Base-by-base conservation (phyloP, 441 rosid genomes). In the Brassica balearica region DNA sequence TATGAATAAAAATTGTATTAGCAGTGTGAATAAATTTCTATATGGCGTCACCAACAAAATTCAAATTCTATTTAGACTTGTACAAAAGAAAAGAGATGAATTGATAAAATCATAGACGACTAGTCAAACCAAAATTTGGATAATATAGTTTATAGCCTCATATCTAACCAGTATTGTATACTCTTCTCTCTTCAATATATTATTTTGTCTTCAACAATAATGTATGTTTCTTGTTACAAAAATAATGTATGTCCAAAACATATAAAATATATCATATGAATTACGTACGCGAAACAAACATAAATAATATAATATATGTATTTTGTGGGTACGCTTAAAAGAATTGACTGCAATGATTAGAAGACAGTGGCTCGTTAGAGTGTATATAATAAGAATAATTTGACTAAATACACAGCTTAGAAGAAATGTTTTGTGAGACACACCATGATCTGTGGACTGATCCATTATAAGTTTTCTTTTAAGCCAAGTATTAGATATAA, bases 371-470 rank as follows among this genome's bases (percentile, higher is more conserved):
- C 56, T 71, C 32, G 8, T 64, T 36, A 20, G 69, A 77, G 80
- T 41, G 76, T 77, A 71, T 77, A 77, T 64, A 64, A 77, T 77
- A 77, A 55, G 53, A 71, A 41, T 77, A 64, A 11, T 70, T 77
- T 71, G 76, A 77, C 68, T 56, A 14, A 19, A 65, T 55, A 38
- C 29, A 55, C 29, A 55, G 46, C 60, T 71, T 64, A 48, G 32
- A 77, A 71, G 59, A 71, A 56, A 77, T 29, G 61, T 77, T 71
- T 56, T 56, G 62, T 71, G 71, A 71, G 68, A 65, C 76, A 77
- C 19, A 77, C 72, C 81, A 77, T 77, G 76, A 65, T 68, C 6
- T 77, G 43, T 70, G 69, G 61, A 55, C 61, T 8, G 61, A 55
- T 55, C 61, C 27, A 56, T 19, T 56, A 56, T 56, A 19, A 19